Evolutionary conservation across 768 basidiomycete genomes (phyloP), one percentile per base, ranked within the genome.

Genomic region (Pulveroboletus frians): DNA sequence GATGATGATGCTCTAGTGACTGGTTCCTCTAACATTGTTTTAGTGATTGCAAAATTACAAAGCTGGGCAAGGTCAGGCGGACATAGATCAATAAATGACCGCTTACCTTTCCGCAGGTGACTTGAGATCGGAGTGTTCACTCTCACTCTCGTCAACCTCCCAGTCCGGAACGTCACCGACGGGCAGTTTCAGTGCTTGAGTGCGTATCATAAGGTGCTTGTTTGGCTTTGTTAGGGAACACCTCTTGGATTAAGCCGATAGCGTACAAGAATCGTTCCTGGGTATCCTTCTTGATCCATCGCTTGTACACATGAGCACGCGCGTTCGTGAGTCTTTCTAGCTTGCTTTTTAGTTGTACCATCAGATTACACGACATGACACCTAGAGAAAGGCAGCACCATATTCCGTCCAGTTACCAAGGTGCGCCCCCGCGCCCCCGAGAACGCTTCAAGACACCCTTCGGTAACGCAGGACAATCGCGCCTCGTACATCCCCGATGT

Each of bases 361-460:
- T 35, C 42, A 17, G 23, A 9, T 4, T 14, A n/a, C 31, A 37
- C 20, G 43, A 56, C 43, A 30, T 9, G 21, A 40, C 3, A 29
- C 4, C 17, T 56, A 89, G 86, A 88, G 62, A 89, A 89, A 62
- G 86, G 86, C 14, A 73, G 76, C 8, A 75, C 81, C 5, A 64
- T 87, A 46, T 89, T 89, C 57, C 78, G 76, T 60, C 86, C 86
- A n/a, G 73, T 85, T 4, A 72, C 69, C 13, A 84, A 81, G 60
- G 67, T 77, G 9, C 73, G 84, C 40, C 57, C 75, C 13, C 79
- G 82, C 23, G 60, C 69, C 9, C 37, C 54, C 11, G 63, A 70
- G 46, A 58, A 29, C 48, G 45, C 40, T 29, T 43, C 58, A 9
- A 54, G 49, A n/a, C 57, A 57, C 21, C 42, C 51, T 15, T 54